These are phyloP conservation scores for Ganoderma sinense DNA, from an alignment of 1,284 basidiomycete species.

Conservation along the genomic window DNA sequence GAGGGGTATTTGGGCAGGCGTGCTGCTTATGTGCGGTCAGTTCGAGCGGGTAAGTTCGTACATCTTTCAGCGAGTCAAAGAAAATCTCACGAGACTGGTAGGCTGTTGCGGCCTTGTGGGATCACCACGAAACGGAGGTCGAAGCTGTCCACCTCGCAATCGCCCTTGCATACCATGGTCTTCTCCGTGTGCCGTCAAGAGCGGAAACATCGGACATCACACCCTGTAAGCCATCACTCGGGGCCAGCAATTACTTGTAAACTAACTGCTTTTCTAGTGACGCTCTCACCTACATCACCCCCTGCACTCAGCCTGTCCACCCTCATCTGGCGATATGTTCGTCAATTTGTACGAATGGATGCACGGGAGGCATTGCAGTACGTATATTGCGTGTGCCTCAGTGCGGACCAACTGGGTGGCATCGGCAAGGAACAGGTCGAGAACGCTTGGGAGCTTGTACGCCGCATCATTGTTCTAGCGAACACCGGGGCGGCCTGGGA, in stretches of 20 bases:
- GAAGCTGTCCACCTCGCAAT: slow-evolving; percentile 97
- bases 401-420: slow-evolving; percentile 74
- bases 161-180: slow-evolving; percentile 92
- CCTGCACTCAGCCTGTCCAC: slow-evolving; percentile 86
- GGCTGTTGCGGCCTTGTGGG: slow-evolving; percentile 92
- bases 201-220: slow-evolving; percentile 85
- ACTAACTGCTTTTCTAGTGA: slow-evolving; percentile 52
- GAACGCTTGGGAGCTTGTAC: slow-evolving; percentile 86
- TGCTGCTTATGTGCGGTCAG: slow-evolving; percentile 91
- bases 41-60: slow-evolving; percentile 82
- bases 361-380: slow-evolving; percentile 96
- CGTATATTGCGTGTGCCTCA: slow-evolving; percentile 89
- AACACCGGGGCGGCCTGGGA: slow-evolving; percentile 88
- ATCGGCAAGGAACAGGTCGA: slow-evolving; percentile 88
- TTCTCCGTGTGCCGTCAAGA: slow-evolving; percentile 84
- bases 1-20: slow-evolving; percentile 86
- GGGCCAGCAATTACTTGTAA: background rate
- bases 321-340: slow-evolving; percentile 92
- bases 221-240: slow-evolving; percentile 64
- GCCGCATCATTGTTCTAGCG: slow-evolving; percentile 89
- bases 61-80: too few relatives aligned
- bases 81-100: slow-evolving; percentile 38
- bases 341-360: slow-evolving; percentile 91
- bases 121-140: slow-evolving; percentile 87
- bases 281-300: slow-evolving; percentile 66